A percentile compares a stretch with the other conserved stretches of the same genome.
Evolutionary conservation across 306 rosid species (phyloP).

Genomic region (Myrica gale): DNA sequence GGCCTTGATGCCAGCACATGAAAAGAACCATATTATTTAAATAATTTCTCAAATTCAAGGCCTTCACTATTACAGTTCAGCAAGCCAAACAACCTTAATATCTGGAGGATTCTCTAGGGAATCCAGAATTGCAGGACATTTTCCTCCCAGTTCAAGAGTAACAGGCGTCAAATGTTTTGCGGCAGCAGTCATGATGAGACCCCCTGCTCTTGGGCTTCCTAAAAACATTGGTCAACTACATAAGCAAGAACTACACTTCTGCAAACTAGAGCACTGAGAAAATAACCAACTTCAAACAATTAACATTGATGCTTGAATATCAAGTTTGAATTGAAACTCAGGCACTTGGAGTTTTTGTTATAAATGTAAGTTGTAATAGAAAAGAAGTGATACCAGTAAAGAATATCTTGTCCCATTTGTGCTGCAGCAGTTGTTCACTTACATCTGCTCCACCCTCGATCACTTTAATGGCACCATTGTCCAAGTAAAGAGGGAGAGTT

Average conservation of each 20-base stretch:
- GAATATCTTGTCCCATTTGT: conserved; percentile 87
- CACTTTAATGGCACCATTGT: conserved; percentile 58
- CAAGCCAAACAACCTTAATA: conserved; percentile 49
- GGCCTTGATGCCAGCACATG: conserved; percentile 38
- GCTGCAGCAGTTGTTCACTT: conserved; percentile 50
- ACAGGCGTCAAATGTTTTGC: conserved; percentile 93
- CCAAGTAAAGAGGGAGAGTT: conserved; percentile 69
- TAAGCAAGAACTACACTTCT: not conserved
- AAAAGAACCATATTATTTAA: conserved; percentile 7
- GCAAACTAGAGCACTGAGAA: not conserved
- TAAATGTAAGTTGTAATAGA: not conserved
- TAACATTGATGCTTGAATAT: not conserved
- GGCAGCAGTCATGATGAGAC: conserved; percentile 72
- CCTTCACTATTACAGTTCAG: not conserved
- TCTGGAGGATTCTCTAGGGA: conserved; percentile 55
- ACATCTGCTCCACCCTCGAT: conserved; percentile 65
- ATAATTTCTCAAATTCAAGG: conserved; percentile 15
- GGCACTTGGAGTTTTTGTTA: not conserved
- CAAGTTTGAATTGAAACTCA: not conserved
- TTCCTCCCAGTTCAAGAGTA: conserved; percentile 89
- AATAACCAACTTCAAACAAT: not conserved
- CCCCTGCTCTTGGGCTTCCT: conserved; percentile 74
- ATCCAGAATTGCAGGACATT: conserved; percentile 88
- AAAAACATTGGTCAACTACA: conserved; percentile 14
- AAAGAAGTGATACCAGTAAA: conserved; percentile 68